Evolutionary conservation across 1,139 yeast genomes (phyloP).

Genomic region (Yamadazyma songkhlaensis): DNA sequence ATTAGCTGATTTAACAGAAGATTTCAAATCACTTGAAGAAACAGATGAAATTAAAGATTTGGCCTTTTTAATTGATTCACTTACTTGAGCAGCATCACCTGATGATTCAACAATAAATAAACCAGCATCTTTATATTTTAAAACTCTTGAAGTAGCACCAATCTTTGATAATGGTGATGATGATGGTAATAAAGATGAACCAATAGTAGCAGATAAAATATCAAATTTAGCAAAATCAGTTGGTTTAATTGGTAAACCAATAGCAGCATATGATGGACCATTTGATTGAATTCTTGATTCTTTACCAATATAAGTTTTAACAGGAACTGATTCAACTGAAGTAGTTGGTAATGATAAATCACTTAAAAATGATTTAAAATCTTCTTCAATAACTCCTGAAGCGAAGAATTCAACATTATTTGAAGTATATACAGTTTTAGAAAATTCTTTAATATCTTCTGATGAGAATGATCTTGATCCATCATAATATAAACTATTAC

Average conservation of each 20-base stretch:
- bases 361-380: constrained; percentile 63
- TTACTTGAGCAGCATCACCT: constrained; percentile 59
- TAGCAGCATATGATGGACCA: constrained; percentile 69
- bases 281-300: constrained; percentile 69
- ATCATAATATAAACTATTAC: constrained; percentile 77
- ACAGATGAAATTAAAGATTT: constrained; percentile 50
- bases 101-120: constrained; percentile 71
- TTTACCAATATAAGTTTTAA: constrained; percentile 57
- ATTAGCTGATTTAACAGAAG: constrained; percentile 46
- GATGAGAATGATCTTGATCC: constrained; percentile 56
- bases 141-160: constrained; percentile 59
- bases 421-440: constrained; percentile 66
- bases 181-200: constrained; percentile 57
- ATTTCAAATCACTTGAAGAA: constrained; percentile 33
- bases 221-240: constrained; percentile 67
- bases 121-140: constrained; percentile 77
- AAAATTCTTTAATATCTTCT: constrained; percentile 67
- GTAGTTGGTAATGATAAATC: constrained; percentile 71
- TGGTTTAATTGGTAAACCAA: constrained; percentile 76
- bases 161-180: constrained; percentile 48
- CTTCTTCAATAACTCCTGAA: constrained; percentile 71
- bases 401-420: constrained; percentile 72
- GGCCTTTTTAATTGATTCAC: constrained; percentile 61
- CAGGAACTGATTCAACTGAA: constrained; percentile 42
- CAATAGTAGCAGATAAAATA: constrained; percentile 71